A percentile compares a stretch with the other conserved stretches of the same genome.
phyloP scores from a whole-genome alignment of 495 filamentous ascomycete genomes.

The Trichoderma erinaceum region DNA sequence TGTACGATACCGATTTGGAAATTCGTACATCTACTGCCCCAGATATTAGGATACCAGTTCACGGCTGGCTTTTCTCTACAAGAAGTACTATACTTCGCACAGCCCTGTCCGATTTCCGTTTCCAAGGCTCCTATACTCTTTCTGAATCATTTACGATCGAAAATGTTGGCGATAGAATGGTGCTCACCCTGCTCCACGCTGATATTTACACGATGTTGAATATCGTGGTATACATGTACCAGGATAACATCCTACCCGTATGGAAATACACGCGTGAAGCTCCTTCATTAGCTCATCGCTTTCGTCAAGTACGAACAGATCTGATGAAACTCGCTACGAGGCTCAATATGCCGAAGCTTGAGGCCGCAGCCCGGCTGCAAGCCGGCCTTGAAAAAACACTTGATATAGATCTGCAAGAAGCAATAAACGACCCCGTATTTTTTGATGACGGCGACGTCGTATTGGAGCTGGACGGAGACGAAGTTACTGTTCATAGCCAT shows the following conservation, averaged over 20 bases:
- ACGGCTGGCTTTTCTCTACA: conserved; percentile 69
- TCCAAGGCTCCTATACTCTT: conserved; percentile 29
- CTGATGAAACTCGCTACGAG: conserved; percentile 70
- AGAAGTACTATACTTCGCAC: conserved; percentile 64
- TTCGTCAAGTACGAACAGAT: conserved; percentile 71
- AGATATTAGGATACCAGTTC: conserved; percentile 67
- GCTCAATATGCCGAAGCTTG: conserved; percentile 61
- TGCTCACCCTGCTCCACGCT: conserved; percentile 57
- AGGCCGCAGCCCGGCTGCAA: conserved; percentile 70
- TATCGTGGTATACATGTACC: conserved; percentile 72
- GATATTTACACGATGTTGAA: conserved; percentile 75
- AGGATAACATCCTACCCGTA: conserved; percentile 71
- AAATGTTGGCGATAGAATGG: conserved; percentile 40
- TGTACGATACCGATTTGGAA: conserved; percentile 36
- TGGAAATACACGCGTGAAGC: conserved; percentile 69
- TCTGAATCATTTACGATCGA: conserved; percentile 56
- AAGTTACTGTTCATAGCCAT: conserved; percentile 64
- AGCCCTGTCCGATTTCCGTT: conserved; percentile 48
- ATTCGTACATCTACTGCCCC: conserved; percentile 54
- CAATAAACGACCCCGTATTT: conserved; percentile 59
- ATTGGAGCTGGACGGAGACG: conserved; percentile 63
- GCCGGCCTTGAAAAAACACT: conserved; percentile 54
- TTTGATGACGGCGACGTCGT: conserved; percentile 70
- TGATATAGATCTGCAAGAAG: conserved; percentile 59
- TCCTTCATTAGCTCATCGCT: conserved; percentile 57